Evolutionary conservation across 306 rosid genomes (phyloP).

Genomic region (Glycyrrhiza uralensis): DNA sequence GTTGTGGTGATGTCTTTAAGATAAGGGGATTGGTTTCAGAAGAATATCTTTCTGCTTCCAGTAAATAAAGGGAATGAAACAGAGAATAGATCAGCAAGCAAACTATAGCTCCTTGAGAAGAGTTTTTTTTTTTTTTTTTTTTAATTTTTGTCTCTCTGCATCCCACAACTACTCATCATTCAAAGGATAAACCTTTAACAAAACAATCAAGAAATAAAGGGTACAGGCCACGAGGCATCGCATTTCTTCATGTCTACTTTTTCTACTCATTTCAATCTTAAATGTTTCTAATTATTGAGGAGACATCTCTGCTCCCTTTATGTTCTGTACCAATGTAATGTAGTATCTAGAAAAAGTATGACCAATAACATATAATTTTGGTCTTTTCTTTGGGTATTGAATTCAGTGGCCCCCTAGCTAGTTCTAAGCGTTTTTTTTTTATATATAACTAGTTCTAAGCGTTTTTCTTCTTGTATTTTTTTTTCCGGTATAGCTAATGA

Average conservation of each 20-base stretch:
- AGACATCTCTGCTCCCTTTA: neutral
- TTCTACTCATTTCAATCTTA: slow-evolving; percentile 1
- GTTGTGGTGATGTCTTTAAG: slow-evolving; percentile 11
- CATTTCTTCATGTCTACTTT: slow-evolving; percentile 24
- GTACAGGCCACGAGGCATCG: slow-evolving; percentile 21
- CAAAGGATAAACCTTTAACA: slow-evolving; percentile 31
- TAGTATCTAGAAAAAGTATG: neutral
- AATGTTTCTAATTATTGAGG: slow-evolving; percentile 30
- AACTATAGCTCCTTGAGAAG: slow-evolving; percentile 9
- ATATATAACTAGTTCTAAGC: too few relatives aligned
- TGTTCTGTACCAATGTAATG: neutral
- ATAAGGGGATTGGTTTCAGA: neutral
- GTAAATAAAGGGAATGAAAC: slow-evolving; percentile 23
- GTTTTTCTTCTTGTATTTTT: too few relatives aligned
- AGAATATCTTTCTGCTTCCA: slow-evolving; percentile 25
- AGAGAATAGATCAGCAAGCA: slow-evolving; percentile 25
- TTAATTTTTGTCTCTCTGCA: neutral
- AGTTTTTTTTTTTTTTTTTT: neutral
- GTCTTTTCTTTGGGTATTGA: neutral
- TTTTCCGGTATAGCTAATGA: neutral
- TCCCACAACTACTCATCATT: slow-evolving; percentile 12
- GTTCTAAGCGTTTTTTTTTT: too few relatives aligned
- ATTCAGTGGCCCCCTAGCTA: slow-evolving; percentile 13
- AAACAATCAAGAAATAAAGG: neutral
- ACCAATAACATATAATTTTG: neutral